Conservation (phyloP, 2,329 filamentous ascomycete genomes). For the Bipolaris victoriae region DNA sequence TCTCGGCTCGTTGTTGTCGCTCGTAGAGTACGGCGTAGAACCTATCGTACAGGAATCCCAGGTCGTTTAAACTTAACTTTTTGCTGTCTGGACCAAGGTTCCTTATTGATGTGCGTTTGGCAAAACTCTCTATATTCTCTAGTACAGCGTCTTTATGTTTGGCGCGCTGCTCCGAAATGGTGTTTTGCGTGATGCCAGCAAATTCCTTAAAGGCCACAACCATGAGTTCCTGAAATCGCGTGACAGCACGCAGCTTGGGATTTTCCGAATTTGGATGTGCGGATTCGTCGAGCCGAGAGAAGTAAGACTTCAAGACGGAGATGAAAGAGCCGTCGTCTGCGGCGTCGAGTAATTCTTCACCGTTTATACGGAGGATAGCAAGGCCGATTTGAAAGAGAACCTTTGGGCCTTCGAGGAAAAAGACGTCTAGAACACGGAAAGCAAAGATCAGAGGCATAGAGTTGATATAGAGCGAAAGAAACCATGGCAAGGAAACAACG, state of each 20-base stretch:
- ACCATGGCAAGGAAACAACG: conserved; percentile 97
- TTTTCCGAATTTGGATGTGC: conserved; percentile 96
- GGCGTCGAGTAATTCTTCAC: conserved; percentile 91
- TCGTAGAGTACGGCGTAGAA: conserved; percentile 95
- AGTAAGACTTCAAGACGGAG: conserved; percentile 93
- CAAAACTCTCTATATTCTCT: conserved; percentile 95
- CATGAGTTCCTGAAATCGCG: conserved; percentile 97
- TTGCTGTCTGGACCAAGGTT: conserved; percentile 97
- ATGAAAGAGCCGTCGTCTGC: conserved; percentile 96
- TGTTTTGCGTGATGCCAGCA: conserved; percentile 90
- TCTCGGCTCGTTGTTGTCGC: conserved; percentile 79
- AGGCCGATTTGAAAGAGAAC: conserved; percentile 96
- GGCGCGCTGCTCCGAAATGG: conserved; percentile 83
- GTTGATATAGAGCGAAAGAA: conserved; percentile 97
- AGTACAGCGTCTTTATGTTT: conserved; percentile 95
- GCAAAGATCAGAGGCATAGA: conserved; percentile 99
- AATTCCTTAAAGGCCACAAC: conserved; percentile 99
- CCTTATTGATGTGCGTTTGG: conserved; percentile 93
- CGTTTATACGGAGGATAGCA: conserved; percentile 96
- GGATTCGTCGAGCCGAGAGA: conserved; percentile 89
- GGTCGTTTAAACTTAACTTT: conserved; percentile 80
- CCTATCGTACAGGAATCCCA: conserved; percentile 88
- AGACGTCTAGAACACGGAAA: conserved; percentile 94
- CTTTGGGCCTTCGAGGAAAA: conserved; percentile 97
- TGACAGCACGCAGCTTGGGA: conserved; percentile 89